Evolutionary conservation across 345 rosid species (phyloP).

Genomic region (Psidium guajava): DNA sequence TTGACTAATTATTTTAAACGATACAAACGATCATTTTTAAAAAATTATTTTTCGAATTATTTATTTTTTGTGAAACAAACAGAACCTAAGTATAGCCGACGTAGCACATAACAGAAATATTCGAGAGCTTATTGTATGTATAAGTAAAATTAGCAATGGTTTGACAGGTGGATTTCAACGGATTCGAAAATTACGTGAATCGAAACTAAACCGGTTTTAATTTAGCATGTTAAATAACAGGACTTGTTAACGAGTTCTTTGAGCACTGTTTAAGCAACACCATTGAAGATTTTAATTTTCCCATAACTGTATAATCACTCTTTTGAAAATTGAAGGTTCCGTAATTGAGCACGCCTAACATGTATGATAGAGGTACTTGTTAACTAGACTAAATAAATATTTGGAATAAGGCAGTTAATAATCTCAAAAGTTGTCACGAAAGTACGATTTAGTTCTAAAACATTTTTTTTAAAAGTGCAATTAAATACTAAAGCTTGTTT

Average conservation of each 20-base stretch:
- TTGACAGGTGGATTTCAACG: not conserved
- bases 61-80: no score
- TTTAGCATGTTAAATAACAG: not conserved
- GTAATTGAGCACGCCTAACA: not conserved
- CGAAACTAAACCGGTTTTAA: not conserved
- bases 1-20: no score
- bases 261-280: not conserved
- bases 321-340: not conserved
- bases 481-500: no score
- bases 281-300: not conserved
- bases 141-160: not conserved
- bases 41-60: no score
- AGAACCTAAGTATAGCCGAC: not conserved
- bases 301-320: not conserved
- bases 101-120: not conserved
- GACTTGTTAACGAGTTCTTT: not conserved
- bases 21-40: no score
- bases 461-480: no score
- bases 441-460: no score
- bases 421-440: no score
- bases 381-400: not conserved
- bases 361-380: not conserved
- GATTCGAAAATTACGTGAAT: not conserved
- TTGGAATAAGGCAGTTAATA: no score
- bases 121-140: not conserved